These are phyloP conservation scores for Cladophialophora yegresii DNA, from an alignment of 2,329 filamentous ascomycete species.

Conservation along the genomic window DNA sequence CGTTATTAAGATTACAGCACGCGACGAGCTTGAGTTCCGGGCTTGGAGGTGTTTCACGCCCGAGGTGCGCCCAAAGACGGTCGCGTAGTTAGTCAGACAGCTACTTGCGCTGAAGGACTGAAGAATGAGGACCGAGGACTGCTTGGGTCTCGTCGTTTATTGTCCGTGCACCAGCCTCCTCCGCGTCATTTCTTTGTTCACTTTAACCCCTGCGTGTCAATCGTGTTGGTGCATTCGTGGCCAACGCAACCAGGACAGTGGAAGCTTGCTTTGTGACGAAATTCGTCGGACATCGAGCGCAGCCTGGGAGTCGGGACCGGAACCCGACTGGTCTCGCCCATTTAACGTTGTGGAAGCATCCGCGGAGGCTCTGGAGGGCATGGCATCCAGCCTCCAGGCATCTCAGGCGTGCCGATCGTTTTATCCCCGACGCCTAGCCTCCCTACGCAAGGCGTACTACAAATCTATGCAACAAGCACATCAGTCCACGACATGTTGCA, in stretches of 20 bases:
- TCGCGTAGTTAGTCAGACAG: conserved; percentile 11
- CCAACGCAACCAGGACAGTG: no score
- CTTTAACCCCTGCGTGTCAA: neutral
- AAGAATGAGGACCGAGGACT: neutral
- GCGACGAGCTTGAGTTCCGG: neutral
- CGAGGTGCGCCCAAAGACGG: neutral
- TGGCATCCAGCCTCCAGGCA: neutral
- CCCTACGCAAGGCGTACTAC: neutral
- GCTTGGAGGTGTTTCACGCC: neutral
- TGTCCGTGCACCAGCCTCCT: neutral
- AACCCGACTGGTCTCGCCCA: conserved; percentile 1
- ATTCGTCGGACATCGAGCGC: neutral
- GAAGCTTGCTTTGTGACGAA: conserved; percentile 4
- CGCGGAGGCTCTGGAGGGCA: neutral
- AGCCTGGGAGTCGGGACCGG: conserved; percentile 1
- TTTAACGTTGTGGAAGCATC: conserved; percentile 5
- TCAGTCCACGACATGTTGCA: neutral
- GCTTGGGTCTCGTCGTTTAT: neutral
- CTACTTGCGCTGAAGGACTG: neutral
- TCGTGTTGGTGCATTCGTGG: neutral
- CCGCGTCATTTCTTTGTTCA: neutral
- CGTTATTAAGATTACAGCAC: neutral
- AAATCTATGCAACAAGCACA: neutral
- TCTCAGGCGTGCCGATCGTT: neutral
- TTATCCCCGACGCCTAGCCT: neutral